phyloP scores from a whole-genome alignment of 2,329 filamentous ascomycete species.

The Penicillium sclerotigenum region DNA sequence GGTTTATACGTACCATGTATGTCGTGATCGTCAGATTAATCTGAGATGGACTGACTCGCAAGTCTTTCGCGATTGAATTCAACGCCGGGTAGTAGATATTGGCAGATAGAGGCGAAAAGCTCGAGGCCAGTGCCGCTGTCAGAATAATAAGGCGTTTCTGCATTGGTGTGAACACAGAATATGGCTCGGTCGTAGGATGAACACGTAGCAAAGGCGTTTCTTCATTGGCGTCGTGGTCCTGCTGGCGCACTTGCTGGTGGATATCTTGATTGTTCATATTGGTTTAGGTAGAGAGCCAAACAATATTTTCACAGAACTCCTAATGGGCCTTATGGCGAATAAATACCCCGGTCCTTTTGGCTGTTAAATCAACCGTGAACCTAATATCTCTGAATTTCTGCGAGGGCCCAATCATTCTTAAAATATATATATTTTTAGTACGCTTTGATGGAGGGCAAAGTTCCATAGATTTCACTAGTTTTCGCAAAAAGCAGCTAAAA shows the following conservation, averaged over 20 bases:
- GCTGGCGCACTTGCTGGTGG: not conserved
- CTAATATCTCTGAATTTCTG: not conserved
- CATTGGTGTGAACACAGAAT: constrained; percentile 33
- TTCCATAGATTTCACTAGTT: rapidly evolving
- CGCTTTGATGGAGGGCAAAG: not conserved
- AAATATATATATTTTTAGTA: not conserved
- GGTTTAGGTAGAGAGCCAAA: not conserved
- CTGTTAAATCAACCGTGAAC: not conserved
- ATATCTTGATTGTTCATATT: not conserved
- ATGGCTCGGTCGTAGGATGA: constrained; percentile 4
- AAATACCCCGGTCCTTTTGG: not conserved
- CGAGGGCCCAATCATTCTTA: too few species aligned
- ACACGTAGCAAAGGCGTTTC: constrained; percentile 17
- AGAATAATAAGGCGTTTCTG: constrained; percentile 39
- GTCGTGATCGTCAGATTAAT: constrained; percentile 35
- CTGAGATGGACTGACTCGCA: constrained; percentile 18
- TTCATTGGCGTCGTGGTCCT: constrained; percentile 3
- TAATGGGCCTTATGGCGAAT: not conserved
- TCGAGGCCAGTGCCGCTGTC: constrained; percentile 39
- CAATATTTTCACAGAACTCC: rapidly evolving
- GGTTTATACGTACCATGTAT: constrained; percentile 28
- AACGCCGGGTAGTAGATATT: constrained; percentile 41
- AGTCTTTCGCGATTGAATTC: constrained; percentile 29
- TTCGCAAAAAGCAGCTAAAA: not conserved
- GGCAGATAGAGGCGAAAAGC: constrained; percentile 44